A percentile compares a stretch with the other conserved stretches of the same genome.
These are phyloP conservation scores for Choanephora cucurbitarum DNA, from an alignment of 371 early-diverging fungal genomes.

Conservation along the genomic window DNA sequence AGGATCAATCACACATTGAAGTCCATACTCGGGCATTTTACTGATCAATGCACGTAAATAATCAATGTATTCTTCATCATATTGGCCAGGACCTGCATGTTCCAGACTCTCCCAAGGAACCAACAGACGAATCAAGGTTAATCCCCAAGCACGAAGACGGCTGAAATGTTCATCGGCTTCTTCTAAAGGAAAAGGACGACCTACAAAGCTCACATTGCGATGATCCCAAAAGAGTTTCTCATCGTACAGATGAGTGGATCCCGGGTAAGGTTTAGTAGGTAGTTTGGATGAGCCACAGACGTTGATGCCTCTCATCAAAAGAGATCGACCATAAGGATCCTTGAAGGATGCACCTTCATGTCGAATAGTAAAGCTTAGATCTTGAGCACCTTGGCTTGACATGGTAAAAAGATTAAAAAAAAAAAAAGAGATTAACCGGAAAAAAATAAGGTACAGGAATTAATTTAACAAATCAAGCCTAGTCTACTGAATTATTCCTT, in stretches of 20 bases:
- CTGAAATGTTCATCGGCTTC: slow-evolving; percentile 82
- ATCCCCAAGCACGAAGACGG: slow-evolving; percentile 76
- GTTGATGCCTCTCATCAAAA: slow-evolving; percentile 68
- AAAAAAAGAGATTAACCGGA: not conserved
- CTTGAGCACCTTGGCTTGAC: slow-evolving; percentile 27
- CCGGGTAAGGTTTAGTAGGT: slow-evolving; percentile 56
- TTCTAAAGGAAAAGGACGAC: slow-evolving; percentile 80
- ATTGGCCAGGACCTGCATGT: slow-evolving; percentile 79
- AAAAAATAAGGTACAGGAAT: not conserved
- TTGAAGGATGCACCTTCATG: slow-evolving; percentile 53
- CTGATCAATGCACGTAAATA: slow-evolving; percentile 70
- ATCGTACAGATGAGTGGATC: slow-evolving; percentile 56
- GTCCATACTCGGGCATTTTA: slow-evolving; percentile 64
- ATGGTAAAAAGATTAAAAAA: not conserved
- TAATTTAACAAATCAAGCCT: too few relatives aligned
- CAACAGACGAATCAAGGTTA: slow-evolving; percentile 75
- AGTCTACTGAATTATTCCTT: too few relatives aligned
- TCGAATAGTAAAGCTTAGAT: slow-evolving; percentile 23
- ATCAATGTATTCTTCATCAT: slow-evolving; percentile 82
- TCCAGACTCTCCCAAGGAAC: slow-evolving; percentile 90
- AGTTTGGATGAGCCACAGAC: slow-evolving; percentile 66
- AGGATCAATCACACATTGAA: slow-evolving; percentile 83
- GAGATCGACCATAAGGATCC: slow-evolving; percentile 52
- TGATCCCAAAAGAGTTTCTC: slow-evolving; percentile 64
- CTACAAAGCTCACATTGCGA: slow-evolving; percentile 62